A percentile compares a stretch with the other conserved stretches of the same genome.
Conservation (phyloP, 179 eudicot species). For the Amaranthus tricolor region DNA sequence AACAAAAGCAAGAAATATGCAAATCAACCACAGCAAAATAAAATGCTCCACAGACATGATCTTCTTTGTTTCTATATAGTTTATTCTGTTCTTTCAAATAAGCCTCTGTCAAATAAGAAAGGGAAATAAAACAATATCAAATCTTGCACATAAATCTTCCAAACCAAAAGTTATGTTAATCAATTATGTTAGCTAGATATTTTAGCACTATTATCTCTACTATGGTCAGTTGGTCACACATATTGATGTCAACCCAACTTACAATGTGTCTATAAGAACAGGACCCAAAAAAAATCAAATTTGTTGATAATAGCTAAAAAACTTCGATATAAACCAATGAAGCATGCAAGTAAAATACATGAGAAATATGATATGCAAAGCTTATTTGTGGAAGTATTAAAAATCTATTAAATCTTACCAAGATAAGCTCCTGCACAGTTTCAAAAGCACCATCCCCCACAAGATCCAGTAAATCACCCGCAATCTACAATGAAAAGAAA, state of each 20-base stretch:
- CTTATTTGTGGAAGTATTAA: conserved; percentile 9
- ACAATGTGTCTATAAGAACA: too few species aligned
- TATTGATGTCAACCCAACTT: not conserved
- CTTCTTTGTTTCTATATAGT: not conserved
- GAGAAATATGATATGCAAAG: not conserved
- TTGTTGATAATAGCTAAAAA: not conserved
- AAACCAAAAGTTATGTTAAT: not conserved
- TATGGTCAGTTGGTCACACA: not conserved
- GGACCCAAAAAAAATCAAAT: not conserved
- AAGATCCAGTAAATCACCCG: conserved; percentile 94
- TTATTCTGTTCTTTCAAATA: not conserved
- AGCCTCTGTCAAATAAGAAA: not conserved
- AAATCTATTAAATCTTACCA: conserved; percentile 37
- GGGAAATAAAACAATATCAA: too few species aligned
- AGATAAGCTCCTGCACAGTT: conserved; percentile 85
- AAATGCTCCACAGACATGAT: not conserved
- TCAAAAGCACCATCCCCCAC: conserved; percentile 93
- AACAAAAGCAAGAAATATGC: conserved; percentile 3
- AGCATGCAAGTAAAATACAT: not conserved
- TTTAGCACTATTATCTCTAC: not conserved
- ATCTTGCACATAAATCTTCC: not conserved
- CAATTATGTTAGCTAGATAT: not conserved
- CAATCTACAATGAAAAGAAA: conserved; percentile 52
- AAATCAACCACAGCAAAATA: conserved; percentile 2
- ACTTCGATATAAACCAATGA: not conserved